Percentiles rank a stretch among this genome's conserved stretches.
phyloP scores from a whole-genome alignment of 345 rosid genomes.

The Aegle marmelos region DNA sequence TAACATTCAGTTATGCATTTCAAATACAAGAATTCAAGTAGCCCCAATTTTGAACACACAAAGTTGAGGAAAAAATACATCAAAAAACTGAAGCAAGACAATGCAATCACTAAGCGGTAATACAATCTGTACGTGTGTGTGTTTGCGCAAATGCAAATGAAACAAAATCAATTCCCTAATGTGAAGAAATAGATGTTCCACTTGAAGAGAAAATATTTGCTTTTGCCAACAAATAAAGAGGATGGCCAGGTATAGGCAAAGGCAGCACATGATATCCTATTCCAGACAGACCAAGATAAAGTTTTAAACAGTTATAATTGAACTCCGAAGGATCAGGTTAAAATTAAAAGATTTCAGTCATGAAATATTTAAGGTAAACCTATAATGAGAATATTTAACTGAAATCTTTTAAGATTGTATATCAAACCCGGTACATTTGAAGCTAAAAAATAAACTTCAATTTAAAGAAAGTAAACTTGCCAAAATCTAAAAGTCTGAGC shows the following conservation, averaged over 20 bases:
- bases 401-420: background rate
- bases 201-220: background rate
- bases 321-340: background rate
- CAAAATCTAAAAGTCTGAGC: too few species aligned
- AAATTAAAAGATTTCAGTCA: background rate
- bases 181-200: background rate
- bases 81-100: background rate
- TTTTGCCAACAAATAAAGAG: background rate
- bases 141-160: background rate
- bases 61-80: background rate
- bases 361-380: background rate
- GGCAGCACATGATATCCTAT: background rate
- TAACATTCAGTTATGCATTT: conserved; percentile 31
- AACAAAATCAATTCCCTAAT: background rate
- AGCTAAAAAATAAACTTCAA: background rate
- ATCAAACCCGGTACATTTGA: too few species aligned
- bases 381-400: background rate
- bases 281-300: background rate
- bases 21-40: conserved; percentile 12
- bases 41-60: background rate
- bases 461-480: background rate
- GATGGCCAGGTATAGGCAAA: background rate
- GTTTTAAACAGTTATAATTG: background rate
- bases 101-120: background rate
- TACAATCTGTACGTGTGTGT: background rate